phyloP scores from a whole-genome alignment of 2,329 filamentous ascomycete species.

The Ascochyta lentis region DNA sequence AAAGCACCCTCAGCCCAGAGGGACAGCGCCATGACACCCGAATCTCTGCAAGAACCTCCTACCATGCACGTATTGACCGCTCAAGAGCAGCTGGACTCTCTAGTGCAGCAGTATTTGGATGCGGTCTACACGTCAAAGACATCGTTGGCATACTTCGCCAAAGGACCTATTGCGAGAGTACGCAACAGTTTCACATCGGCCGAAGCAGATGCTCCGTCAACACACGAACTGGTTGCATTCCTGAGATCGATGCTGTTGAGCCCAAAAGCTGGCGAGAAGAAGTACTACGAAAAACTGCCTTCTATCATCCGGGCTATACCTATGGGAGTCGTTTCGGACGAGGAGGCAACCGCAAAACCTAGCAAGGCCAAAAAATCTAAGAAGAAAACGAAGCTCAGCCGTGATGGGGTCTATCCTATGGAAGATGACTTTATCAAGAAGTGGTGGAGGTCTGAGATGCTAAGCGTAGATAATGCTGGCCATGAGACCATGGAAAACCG shows the following conservation, averaged over 20 bases:
- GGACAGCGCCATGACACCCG: not conserved
- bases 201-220: constrained; percentile 65
- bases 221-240: constrained; percentile 70
- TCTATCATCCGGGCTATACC: constrained; percentile 66
- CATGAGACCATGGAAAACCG: constrained; percentile 55
- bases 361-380: constrained; percentile 48
- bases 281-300: constrained; percentile 75
- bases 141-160: constrained; percentile 82
- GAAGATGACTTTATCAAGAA: constrained; percentile 70
- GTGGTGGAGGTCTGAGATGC: constrained; percentile 69
- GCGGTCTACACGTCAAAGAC: constrained; percentile 64
- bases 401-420: constrained; percentile 70
- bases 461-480: constrained; percentile 42
- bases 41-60: constrained; percentile 9
- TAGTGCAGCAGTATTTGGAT: constrained; percentile 50
- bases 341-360: constrained; percentile 47
- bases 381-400: constrained; percentile 64
- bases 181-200: constrained; percentile 73
- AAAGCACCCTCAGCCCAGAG: not conserved
- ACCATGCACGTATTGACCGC: constrained; percentile 23
- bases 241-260: constrained; percentile 72
- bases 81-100: constrained; percentile 60
- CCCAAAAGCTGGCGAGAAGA: constrained; percentile 75
- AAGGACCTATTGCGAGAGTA: constrained; percentile 78
- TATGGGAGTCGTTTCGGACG: constrained; percentile 51